phyloP scores from a whole-genome alignment of 2,329 filamentous ascomycete genomes.

The Sclerotinia subarctica region DNA sequence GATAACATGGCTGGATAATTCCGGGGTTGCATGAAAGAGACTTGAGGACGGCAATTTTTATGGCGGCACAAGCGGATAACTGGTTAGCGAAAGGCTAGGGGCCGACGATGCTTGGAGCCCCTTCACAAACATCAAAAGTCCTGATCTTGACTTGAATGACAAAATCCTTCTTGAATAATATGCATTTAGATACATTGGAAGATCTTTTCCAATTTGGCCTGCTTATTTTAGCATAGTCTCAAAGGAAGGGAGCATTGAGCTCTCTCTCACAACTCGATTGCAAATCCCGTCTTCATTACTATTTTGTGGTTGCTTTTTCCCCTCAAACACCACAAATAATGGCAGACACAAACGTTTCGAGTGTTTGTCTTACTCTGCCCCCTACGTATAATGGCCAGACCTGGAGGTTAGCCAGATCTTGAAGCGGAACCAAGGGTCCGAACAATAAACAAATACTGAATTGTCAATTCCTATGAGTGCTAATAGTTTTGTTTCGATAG shows the following conservation, averaged over 20 bases:
- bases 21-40: no score
- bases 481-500: background rate
- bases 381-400: background rate
- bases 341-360: constrained; percentile 7
- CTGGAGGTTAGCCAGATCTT: background rate
- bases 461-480: no score
- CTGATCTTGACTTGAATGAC: background rate
- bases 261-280: background rate
- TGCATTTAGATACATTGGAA: background rate
- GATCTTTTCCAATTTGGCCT: background rate
- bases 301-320: background rate
- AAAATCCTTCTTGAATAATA: background rate
- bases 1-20: background rate
- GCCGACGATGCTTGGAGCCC: background rate
- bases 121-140: background rate
- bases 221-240: background rate
- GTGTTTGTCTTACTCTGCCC: constrained; percentile 3
- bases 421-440: no score
- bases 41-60: background rate
- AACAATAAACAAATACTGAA: no score
- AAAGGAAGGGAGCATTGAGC: background rate
- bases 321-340: constrained; percentile 1
- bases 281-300: background rate
- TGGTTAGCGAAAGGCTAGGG: constrained; percentile 7
- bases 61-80: background rate